phyloP scores from a whole-genome alignment of 1,139 yeast genomes.

The Fermentozyma sake region DNA sequence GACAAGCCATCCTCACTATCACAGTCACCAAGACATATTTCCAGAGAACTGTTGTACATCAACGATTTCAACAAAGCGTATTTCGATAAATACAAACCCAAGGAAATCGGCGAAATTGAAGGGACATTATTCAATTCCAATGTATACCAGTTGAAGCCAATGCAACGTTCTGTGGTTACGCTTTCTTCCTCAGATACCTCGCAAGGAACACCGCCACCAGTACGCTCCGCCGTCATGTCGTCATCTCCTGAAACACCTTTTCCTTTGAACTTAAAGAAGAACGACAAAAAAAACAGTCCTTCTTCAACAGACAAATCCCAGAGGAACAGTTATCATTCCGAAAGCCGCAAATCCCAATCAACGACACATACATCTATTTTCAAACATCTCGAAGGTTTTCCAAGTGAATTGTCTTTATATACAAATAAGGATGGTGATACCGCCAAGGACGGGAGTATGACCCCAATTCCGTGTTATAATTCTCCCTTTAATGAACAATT shows the following conservation, averaged over 20 bases:
- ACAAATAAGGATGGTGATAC: constrained; percentile 4
- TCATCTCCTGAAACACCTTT: no score
- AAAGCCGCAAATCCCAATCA: constrained; percentile 22
- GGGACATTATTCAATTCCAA: constrained; percentile 15
- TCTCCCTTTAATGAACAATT: no score
- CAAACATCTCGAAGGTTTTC: constrained; percentile 28
- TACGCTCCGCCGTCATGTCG: no score
- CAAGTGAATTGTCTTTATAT: constrained; percentile 25
- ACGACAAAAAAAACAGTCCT: constrained; percentile 3
- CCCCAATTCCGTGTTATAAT: no score
- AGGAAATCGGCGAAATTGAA: constrained; percentile 6
- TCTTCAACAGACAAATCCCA: constrained; percentile 4
- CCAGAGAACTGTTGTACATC: no score
- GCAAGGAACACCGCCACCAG: no score
- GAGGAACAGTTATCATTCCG: background rate
- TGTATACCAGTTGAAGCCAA: constrained; percentile 27
- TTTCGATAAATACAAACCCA: constrained; percentile 13
- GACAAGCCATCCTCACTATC: constrained; percentile 1
- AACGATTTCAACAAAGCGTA: constrained; percentile 20
- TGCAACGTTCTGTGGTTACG: constrained; percentile 29
- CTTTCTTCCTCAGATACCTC: constrained; percentile 9
- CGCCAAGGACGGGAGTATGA: no score
- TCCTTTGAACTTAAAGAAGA: no score
- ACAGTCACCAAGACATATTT: no score
- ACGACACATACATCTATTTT: constrained; percentile 26